Percentiles rank a stretch among this genome's conserved stretches.
phyloP scores from a whole-genome alignment of 352 stramenopile genomes.

The Phytophthora rubi region DNA sequence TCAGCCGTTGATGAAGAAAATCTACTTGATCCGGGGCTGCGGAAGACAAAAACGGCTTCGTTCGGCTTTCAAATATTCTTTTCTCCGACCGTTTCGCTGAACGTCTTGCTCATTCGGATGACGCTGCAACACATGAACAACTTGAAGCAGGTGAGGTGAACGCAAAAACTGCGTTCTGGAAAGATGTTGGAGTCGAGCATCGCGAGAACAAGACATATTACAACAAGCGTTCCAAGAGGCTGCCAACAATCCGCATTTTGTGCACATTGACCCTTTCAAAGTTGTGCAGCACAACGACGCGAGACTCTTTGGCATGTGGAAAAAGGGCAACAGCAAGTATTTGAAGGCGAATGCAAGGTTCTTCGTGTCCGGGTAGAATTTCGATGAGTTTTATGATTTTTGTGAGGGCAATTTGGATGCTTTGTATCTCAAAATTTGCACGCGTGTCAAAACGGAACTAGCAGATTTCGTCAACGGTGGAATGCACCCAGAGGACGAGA shows the following conservation, averaged over 20 bases:
- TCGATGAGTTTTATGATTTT: neutral
- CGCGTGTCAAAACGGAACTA: neutral
- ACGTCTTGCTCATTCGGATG: neutral
- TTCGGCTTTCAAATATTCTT: neutral
- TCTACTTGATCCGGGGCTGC: neutral
- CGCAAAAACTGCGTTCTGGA: neutral
- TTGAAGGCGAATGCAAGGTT: conserved; percentile 2
- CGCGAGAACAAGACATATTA: neutral
- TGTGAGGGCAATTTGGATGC: conserved; percentile 1
- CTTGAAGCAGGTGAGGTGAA: neutral
- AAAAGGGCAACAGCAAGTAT: neutral
- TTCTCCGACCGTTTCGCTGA: neutral
- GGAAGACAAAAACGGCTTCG: neutral
- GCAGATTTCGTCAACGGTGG: neutral
- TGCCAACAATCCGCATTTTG: neutral
- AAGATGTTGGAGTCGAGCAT: neutral
- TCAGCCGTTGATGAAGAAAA: neutral
- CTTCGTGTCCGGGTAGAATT: neutral
- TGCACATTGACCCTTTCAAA: neutral
- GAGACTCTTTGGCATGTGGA: neutral
- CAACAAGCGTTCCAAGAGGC: neutral
- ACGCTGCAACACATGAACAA: neutral
- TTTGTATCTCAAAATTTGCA: conserved; percentile 1
- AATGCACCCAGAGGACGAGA: neutral
- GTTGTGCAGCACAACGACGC: conserved; percentile 1